These are phyloP conservation scores for Przewalskia tangutica DNA, from an alignment of 257 asterid species.

Conservation along the genomic window DNA sequence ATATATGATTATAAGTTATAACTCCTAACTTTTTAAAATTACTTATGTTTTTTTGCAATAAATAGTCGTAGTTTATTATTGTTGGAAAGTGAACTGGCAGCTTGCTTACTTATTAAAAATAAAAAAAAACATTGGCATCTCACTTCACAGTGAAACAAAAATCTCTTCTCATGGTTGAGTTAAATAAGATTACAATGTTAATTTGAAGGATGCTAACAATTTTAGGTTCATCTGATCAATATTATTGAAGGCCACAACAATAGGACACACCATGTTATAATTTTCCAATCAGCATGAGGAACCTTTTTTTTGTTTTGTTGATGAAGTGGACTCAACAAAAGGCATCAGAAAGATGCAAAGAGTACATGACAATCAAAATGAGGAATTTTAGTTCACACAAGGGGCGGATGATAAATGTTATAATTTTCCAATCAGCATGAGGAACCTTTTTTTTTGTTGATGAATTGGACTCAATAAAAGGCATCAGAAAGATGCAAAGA, in stretches of 20 bases:
- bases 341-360: background rate
- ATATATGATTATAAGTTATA: background rate
- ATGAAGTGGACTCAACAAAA: background rate
- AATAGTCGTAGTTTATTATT: background rate
- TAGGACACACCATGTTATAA: background rate
- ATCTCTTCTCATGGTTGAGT: background rate
- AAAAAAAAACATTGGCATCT: background rate
- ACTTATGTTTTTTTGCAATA: background rate
- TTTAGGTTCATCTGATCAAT: background rate
- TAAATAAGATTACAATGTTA: background rate
- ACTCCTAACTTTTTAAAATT: background rate
- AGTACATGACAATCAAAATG: background rate
- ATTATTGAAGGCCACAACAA: background rate
- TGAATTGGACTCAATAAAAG: background rate
- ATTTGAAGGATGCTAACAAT: background rate
- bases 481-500: background rate
- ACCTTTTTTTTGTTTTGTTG: too few relatives aligned
- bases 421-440: background rate
- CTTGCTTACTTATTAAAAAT: background rate
- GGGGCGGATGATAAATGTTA: background rate
- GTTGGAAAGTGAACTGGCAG: background rate
- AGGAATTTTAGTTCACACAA: background rate
- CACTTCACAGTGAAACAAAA: background rate
- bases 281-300: background rate
- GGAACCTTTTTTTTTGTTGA: background rate